Evolutionary conservation across 1,284 basidiomycete species (phyloP), one percentile per base, ranked within the genome.

Genomic region (Sparassis latifolia): DNA sequence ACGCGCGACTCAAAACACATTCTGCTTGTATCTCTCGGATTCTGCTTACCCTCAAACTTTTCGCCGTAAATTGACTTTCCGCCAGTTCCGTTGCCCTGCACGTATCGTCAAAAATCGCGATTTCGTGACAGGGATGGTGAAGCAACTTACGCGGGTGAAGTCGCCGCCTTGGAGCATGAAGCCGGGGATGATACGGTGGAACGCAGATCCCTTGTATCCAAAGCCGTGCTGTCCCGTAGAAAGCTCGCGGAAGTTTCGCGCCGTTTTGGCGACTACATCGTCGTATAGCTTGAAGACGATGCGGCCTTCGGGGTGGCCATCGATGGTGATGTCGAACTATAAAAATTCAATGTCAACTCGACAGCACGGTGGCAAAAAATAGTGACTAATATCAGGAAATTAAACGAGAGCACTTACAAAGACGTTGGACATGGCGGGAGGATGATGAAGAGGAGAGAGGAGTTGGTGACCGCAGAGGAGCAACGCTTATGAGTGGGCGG

Each of bases 51-150:
- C n/a, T 60, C 68, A 57, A 89, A 92, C 64, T 88, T 92, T 58
- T 82, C 78, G 57, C 95, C 94, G 61, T 95, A 97, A 69, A 98
- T 97, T 30, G 86, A 92, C 70, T 86, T 87, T 49, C 91, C 92
- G 54, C 96, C 95, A 1, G 92, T 97, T 10, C 96, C 95, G 62
- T 97, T 83, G 37, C 66, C 62, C 33, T 57, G 38, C 33, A 28
- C 20, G 20, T 20, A 42, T 37, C 44, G 35, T 27, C 33, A 45
- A 40, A 20, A 20, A 20, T 20, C 20, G 20, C 20, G 20, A 20
- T 20, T 20, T 20, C 20, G 20, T 20, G 20, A 20, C 20, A 20
- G 20, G 20, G 20, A 20, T 20, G 20, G 20, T 20, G 20, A 20
- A 20, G 20, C 20, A 4, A 51, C 52, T 38, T 53, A 58, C 62